Conservation (phyloP, 1,139 yeast species). For the Insectozyma bohioensis region DNA sequence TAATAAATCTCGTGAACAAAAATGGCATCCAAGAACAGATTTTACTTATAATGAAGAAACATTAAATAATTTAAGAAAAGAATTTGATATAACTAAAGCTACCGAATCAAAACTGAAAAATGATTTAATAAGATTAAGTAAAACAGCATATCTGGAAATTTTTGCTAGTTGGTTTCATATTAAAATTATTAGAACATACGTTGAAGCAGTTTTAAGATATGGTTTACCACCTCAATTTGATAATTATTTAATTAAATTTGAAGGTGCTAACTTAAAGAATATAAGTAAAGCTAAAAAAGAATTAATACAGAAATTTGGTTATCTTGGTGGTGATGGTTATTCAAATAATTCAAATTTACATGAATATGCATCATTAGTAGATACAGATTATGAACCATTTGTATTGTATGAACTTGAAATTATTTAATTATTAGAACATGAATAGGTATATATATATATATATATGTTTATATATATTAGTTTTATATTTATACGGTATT, state of each 20-base stretch:
- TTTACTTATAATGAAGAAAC: slow-evolving; percentile 81
- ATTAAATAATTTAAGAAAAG: slow-evolving; percentile 71
- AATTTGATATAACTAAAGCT: slow-evolving; percentile 71
- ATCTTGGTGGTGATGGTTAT: slow-evolving; percentile 88
- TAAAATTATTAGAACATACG: slow-evolving; percentile 58
- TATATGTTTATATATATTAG: too few species aligned
- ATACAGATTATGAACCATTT: slow-evolving; percentile 93
- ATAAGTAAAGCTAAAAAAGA: slow-evolving; percentile 64
- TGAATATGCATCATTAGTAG: slow-evolving; percentile 90
- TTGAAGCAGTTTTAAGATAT: slow-evolving; percentile 79
- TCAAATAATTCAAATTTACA: slow-evolving; percentile 63
- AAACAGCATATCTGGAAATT: slow-evolving; percentile 85
- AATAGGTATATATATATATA: too few species aligned
- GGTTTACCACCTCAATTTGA: slow-evolving; percentile 94
- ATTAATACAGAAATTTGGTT: slow-evolving; percentile 74
- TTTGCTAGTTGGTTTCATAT: slow-evolving; percentile 87
- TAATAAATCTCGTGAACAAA: slow-evolving; percentile 73
- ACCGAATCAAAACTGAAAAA: slow-evolving; percentile 73
- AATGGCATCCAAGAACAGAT: slow-evolving; percentile 88
- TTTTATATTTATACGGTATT: too few species aligned
- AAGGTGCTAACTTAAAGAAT: slow-evolving; percentile 35
- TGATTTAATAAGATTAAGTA: slow-evolving; percentile 78
- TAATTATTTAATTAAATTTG: slow-evolving; percentile 55
- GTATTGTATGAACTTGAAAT: slow-evolving; percentile 65
- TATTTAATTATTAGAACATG: slow-evolving; percentile 22